Evolutionary conservation across 2,329 filamentous ascomycete species (phyloP), one percentile per base, ranked within the genome.

Genomic region (Chrysoporthe deuterocubensis): DNA sequence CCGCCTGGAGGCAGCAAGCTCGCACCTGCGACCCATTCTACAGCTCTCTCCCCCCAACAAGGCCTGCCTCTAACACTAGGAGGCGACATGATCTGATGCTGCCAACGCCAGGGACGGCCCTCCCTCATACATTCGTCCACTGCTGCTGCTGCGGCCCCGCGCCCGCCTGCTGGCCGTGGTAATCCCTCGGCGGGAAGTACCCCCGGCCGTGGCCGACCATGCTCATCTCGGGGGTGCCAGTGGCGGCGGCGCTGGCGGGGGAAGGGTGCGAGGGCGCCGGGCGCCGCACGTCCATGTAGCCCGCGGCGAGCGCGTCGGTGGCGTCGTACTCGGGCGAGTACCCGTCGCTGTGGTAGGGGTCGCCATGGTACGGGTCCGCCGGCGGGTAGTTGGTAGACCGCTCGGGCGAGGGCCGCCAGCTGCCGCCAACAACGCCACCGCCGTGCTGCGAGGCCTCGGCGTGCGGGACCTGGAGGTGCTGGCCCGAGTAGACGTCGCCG

Each of bases 221-320:
- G 32, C 42, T 48, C 32, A 46, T 48, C 44, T 60, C 63, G 2
- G 44, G 18, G 5, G 52, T 26, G 52, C 34, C 26, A 2, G 26
- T 2, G 26, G 26, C 26, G 26, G 26, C 26, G 26, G 26, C 26
- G 26, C 2, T 2, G 26, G 0, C 26, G 26, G 54, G 18, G 42
- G 40, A 57, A n/a, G 32, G 32, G 16, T 65, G 56, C 32, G 63
- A 65, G 9, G 63, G 63, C 54, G 18, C 26, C 3, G 63, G 63
- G 5, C 43, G 63, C 54, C 52, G 63, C 13, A 50, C 37, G 14
- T 54, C 37, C 26, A 32, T 8, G 26, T 58, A 48, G 40, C 40
- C n/a, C 21, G 40, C 42, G 32, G 44, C 44, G 32, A 40, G 5
- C 9, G 44, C 44, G n/a, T 50, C 60, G 32, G 32, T 46, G 8